phyloP scores from a whole-genome alignment of 2,329 filamentous ascomycete genomes.

The Diplodia mutila region DNA sequence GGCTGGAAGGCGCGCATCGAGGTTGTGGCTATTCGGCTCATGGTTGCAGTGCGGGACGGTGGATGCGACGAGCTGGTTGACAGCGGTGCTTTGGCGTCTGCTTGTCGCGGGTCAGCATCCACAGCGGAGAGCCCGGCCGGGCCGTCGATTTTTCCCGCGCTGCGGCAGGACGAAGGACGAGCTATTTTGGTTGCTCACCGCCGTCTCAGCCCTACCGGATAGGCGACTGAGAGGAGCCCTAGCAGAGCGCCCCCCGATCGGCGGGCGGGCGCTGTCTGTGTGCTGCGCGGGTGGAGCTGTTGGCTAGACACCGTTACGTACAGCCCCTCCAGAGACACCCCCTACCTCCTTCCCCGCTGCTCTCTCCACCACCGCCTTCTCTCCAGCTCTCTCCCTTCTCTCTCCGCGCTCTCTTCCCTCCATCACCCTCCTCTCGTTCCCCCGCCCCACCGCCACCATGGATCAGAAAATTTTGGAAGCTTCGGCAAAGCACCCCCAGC shows the following conservation, averaged over 20 bases:
- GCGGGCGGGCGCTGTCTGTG: constrained; percentile 14
- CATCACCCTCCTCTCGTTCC: not conserved
- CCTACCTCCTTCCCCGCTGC: constrained; percentile 22
- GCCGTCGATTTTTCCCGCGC: constrained; percentile 24
- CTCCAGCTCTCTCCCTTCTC: constrained; percentile 6
- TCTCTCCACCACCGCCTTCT: not conserved
- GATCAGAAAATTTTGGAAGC: constrained; percentile 35
- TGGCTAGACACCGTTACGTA: constrained; percentile 12
- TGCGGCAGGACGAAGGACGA: not conserved
- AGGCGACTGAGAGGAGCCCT: constrained; percentile 11
- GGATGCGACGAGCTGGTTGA: not conserved
- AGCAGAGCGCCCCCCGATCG: constrained; percentile 17
- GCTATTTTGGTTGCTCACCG: constrained; percentile 22
- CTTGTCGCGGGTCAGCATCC: not conserved
- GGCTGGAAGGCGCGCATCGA: constrained; percentile 24
- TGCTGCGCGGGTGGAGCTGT: constrained; percentile 20
- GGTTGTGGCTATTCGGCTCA: constrained; percentile 16
- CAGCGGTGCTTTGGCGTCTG: not conserved
- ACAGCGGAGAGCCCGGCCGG: not conserved
- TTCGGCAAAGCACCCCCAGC: constrained; percentile 39
- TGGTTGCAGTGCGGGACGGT: not conserved
- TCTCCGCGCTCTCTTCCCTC: constrained; percentile 6
- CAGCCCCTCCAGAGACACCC: constrained; percentile 18
- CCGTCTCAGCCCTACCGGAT: constrained; percentile 24
- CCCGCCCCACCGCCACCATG: constrained; percentile 17